A percentile compares a stretch with the other conserved stretches of the same genome.
Evolutionary conservation across 163 green algal genomes (phyloP).

Genomic region (Coccomyxa subellipsoidea): DNA sequence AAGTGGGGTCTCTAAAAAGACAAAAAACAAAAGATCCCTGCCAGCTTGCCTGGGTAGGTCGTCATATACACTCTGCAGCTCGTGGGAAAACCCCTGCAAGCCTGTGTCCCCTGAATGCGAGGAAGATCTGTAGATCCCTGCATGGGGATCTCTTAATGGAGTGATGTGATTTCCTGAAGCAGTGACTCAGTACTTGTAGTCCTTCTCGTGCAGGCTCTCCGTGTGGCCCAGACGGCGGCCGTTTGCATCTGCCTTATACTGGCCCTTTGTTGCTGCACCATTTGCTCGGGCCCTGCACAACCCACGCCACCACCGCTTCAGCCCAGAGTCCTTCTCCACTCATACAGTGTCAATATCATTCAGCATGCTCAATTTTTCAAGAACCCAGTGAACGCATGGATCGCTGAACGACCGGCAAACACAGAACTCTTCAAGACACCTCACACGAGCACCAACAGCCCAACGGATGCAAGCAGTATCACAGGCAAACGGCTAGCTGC

Average conservation of each 20-base stretch:
- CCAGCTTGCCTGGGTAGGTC: no score
- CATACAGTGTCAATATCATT: background rate
- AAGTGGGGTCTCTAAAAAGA: no score
- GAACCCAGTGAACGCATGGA: background rate
- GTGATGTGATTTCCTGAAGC: background rate
- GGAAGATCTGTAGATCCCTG: background rate
- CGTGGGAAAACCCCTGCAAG: no score
- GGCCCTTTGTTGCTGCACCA: conserved; percentile 66
- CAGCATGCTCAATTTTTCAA: background rate
- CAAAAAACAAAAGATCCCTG: no score
- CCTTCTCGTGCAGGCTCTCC: conserved; percentile 43
- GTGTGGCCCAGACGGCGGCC: conserved; percentile 23
- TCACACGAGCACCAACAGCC: background rate
- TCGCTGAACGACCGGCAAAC: no score
- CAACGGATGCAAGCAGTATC: background rate
- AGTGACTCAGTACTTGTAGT: conserved; percentile 48
- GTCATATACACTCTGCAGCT: no score
- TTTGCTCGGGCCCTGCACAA: conserved; percentile 56
- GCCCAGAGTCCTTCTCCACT: background rate
- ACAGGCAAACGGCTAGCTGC: background rate
- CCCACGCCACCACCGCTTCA: background rate
- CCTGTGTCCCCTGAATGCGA: no score
- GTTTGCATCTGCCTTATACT: conserved; percentile 40
- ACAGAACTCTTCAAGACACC: background rate
- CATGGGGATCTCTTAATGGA: background rate